Percentiles rank a stretch among this genome's conserved stretches.
phyloP scores from a whole-genome alignment of 2,329 filamentous ascomycete species.

The Metarhizium anisopliae region DNA sequence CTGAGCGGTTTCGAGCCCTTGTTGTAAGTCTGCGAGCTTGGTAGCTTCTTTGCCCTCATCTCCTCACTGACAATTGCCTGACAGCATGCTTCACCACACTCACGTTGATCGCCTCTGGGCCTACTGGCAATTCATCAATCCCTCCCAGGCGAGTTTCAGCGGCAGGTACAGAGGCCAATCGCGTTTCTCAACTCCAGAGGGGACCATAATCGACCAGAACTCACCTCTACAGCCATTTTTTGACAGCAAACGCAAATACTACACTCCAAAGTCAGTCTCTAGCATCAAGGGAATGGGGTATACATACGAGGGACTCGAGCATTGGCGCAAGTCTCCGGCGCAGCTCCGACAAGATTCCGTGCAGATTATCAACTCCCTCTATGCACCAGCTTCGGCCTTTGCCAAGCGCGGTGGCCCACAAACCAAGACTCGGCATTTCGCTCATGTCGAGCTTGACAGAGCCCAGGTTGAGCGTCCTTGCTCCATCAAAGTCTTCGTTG shows the following conservation, averaged over 20 bases:
- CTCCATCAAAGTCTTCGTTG: constrained; percentile 24
- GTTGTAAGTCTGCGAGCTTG: constrained; percentile 23
- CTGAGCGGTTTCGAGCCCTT: constrained; percentile 36
- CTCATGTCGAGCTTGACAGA: constrained; percentile 23
- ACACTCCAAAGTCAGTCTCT: constrained; percentile 30
- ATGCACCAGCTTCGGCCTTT: constrained; percentile 10
- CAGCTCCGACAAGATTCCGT: constrained; percentile 23
- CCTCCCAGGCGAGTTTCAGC: constrained; percentile 24
- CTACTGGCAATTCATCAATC: constrained; percentile 38
- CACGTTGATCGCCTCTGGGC: constrained; percentile 58
- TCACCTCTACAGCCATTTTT: constrained; percentile 44
- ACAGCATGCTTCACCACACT: constrained; percentile 37
- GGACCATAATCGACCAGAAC: constrained; percentile 30
- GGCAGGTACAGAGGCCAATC: constrained; percentile 23
- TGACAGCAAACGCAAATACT: constrained; percentile 25
- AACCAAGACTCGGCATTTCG: constrained; percentile 24
- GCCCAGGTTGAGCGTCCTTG: constrained; percentile 26
- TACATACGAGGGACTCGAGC: constrained; percentile 28
- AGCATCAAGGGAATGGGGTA: constrained; percentile 28
- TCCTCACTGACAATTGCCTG: background rate
- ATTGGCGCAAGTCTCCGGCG: constrained; percentile 20
- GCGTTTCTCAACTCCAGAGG: constrained; percentile 30
- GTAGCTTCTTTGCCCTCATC: background rate
- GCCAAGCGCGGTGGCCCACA: background rate
- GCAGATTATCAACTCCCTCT: constrained; percentile 24